Conservation (phyloP, 495 filamentous ascomycete species). For the Terfezia boudieri region DNA sequence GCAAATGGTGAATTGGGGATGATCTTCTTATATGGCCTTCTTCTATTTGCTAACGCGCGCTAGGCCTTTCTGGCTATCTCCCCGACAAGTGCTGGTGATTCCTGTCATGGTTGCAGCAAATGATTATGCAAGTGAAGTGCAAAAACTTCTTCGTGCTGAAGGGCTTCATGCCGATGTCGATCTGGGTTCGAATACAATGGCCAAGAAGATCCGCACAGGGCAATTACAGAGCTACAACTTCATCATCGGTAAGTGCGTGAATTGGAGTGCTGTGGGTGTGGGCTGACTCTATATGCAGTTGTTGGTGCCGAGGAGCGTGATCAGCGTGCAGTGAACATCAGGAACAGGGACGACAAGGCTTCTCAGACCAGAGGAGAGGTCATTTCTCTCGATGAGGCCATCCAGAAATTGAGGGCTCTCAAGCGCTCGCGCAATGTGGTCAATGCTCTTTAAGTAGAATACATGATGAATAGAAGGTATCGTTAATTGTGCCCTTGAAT, state of each 20-base stretch:
- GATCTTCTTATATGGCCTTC: too few species aligned
- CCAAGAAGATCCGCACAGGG: conserved; percentile 83
- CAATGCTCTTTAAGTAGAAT: background rate
- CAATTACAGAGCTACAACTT: conserved; percentile 84
- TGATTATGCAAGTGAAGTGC: conserved; percentile 72
- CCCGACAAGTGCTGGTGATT: conserved; percentile 75
- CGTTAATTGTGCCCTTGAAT: too few species aligned
- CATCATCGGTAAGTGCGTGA: conserved; percentile 41
- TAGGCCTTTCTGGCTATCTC: conserved; percentile 76
- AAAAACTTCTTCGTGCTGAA: conserved; percentile 28
- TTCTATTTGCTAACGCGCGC: background rate
- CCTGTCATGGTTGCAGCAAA: conserved; percentile 71
- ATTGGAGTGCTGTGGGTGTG: background rate
- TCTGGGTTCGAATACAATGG: conserved; percentile 70
- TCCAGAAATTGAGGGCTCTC: conserved; percentile 47
- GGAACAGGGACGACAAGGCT: conserved; percentile 68
- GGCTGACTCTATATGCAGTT: conserved; percentile 27
- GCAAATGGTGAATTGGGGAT: conserved; percentile 42
- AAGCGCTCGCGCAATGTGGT: conserved; percentile 12
- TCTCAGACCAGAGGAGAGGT: conserved; percentile 55
- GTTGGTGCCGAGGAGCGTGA: conserved; percentile 69
- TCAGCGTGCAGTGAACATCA: conserved; percentile 57
- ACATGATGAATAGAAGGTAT: too few species aligned
- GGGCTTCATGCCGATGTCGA: conserved; percentile 71
- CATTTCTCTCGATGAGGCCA: conserved; percentile 51